Evolutionary conservation across 169 alveolate genomes (phyloP).

Genomic region (Plasmodium fragile): DNA sequence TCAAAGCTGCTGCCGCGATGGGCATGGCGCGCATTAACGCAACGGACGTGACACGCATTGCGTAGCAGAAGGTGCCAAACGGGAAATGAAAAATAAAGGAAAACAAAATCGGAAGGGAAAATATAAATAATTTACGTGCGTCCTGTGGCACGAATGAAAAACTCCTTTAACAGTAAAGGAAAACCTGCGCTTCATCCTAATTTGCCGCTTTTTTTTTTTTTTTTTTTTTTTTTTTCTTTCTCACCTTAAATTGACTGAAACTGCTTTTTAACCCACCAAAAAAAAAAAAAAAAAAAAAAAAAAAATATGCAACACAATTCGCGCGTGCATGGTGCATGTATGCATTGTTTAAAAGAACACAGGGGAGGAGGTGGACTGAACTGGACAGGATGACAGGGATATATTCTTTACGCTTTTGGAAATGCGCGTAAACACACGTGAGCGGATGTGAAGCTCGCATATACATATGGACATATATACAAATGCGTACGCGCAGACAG

Average conservation of each 20-base stretch:
- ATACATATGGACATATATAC: not conserved
- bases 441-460: not conserved
- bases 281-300: too few relatives aligned
- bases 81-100: not conserved
- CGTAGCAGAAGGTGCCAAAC: not conserved
- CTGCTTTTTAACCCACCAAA: not conserved
- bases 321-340: not conserved
- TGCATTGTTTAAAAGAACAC: not conserved
- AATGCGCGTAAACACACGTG: too few relatives aligned
- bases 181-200: not conserved
- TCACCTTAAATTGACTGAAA: not conserved
- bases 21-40: not conserved
- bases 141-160: not conserved
- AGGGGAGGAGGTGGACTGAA: not conserved
- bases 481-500: not conserved
- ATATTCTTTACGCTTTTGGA: not conserved
- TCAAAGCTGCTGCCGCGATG: not conserved
- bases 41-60: not conserved
- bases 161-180: not conserved
- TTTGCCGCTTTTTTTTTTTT: not conserved
- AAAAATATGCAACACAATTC: not conserved
- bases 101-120: not conserved
- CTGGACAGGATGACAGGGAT: not conserved
- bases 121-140: not conserved
- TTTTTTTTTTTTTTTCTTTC: not conserved